A percentile compares a stretch with the other conserved stretches of the same genome.
Evolutionary conservation across 352 stramenopile species (phyloP).

Genomic region (Saprolegnia parasitica): DNA sequence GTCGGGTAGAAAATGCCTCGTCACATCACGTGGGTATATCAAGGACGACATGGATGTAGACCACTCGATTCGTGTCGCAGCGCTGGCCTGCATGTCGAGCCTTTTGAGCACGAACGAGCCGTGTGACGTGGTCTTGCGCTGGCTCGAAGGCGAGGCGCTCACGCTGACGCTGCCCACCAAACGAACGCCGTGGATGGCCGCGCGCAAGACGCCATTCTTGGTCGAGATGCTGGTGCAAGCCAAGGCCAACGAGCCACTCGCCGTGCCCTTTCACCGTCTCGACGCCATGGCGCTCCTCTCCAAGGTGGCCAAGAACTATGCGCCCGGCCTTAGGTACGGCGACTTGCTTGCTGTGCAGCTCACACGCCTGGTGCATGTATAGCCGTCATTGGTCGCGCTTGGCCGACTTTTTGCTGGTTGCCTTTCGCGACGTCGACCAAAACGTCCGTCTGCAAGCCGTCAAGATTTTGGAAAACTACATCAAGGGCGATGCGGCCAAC

Average conservation of each 20-base stretch:
- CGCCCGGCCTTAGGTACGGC: conserved; percentile 47
- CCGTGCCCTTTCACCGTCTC: conserved; percentile 51
- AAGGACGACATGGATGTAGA: conserved; percentile 38
- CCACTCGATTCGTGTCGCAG: conserved; percentile 72
- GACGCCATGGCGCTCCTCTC: conserved; percentile 80
- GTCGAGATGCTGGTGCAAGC: conserved; percentile 69
- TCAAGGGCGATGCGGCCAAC: conserved; percentile 32
- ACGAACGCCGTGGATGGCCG: conserved; percentile 24
- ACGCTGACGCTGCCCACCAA: background rate
- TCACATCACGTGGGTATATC: background rate
- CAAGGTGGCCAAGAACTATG: conserved; percentile 83
- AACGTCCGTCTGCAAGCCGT: conserved; percentile 83
- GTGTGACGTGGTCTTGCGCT: conserved; percentile 56
- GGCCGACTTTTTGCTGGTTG: conserved; percentile 69
- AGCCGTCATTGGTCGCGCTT: conserved; percentile 60
- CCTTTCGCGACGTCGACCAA: conserved; percentile 79
- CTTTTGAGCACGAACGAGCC: conserved; percentile 70
- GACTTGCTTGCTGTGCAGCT: background rate
- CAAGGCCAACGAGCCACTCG: conserved; percentile 52
- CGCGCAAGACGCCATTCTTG: conserved; percentile 64
- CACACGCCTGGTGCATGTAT: background rate
- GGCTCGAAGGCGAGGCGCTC: conserved; percentile 33
- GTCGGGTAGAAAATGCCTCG: conserved; percentile 38
- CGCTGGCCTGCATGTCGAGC: conserved; percentile 69
- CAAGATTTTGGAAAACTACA: conserved; percentile 86